Base-by-base conservation (phyloP, 768 basidiomycete genomes). In the Kwoniella pini region DNA sequence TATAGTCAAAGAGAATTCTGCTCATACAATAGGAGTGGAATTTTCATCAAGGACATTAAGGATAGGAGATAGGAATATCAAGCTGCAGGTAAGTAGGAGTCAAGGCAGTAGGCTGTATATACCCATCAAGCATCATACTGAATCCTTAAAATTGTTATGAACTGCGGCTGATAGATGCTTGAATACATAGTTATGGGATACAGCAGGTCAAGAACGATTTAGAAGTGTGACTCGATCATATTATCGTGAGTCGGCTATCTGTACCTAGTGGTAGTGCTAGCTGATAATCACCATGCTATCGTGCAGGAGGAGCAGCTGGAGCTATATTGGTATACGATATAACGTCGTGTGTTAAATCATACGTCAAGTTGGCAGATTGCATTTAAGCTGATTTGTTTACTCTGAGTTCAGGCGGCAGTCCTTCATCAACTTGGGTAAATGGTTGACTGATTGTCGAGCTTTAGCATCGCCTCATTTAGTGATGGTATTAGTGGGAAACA, bases 11-110 rank as follows among this genome's bases (percentile, higher is more conserved):
- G 88, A 91, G 68, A 89, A 95, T 79, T 92, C 92, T 4, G 90
- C 94, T 80, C 96, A 98, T 78, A 98, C 96, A 13, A 98, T 99
- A 60, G 96, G 95, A 10, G 96, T 99, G 27, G 96, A 98, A 75
- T 98, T 99, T 77, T 92, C 92, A 17, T 95, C 92, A 75, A 83
- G 93, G 68, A 93, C 92, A 0, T 86, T 99, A 61, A 88, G 88
- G 71, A 83, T 98, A 22, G 94, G 90, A 52, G 93, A 96, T 82
- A 91, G 92, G 80, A 85, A 88, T 66, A 91, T 96, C 67, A 97
- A 96, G 79, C 84, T 97, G 38, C 95, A 97, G 86, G 93, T 92
- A 45, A 65, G 84, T 71, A 13, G 33, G 15, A 36, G 33, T 36
- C 15, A 36, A 36, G 33, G 33, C 33, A 36, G 15, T 36, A 7